Percentiles rank a stretch among this genome's conserved stretches.
phyloP scores from a whole-genome alignment of 768 basidiomycete genomes.

The Leccinum imitatum region DNA sequence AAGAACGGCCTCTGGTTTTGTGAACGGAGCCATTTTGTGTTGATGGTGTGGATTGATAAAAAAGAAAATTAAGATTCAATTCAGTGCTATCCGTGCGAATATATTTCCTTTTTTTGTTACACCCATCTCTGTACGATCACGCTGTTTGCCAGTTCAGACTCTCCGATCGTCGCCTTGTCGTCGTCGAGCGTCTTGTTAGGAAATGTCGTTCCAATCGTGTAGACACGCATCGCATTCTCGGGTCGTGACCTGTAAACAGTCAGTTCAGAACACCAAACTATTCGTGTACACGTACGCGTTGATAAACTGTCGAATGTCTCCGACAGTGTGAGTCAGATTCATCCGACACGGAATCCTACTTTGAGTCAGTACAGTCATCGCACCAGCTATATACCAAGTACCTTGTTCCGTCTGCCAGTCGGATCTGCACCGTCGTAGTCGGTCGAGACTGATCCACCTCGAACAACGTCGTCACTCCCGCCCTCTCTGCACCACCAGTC shows the following conservation, averaged over 20 bases:
- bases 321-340: constrained; percentile 89
- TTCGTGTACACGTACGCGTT: constrained; percentile 56
- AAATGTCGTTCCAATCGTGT: constrained; percentile 87
- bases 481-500: no score
- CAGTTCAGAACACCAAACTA: neutral
- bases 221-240: constrained; percentile 57
- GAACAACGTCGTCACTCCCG: no score
- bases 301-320: constrained; percentile 83
- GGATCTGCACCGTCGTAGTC: constrained; percentile 86
- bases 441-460: constrained; percentile 65
- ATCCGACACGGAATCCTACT: constrained; percentile 76
- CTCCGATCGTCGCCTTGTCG: constrained; percentile 61
- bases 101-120: constrained; percentile 31
- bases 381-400: constrained; percentile 54
- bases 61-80: neutral
- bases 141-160: constrained; percentile 72
- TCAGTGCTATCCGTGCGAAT: constrained; percentile 15
- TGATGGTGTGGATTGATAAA: neutral
- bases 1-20: constrained; percentile 86
- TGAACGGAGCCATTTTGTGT: constrained; percentile 75
- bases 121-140: constrained; percentile 83
- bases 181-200: constrained; percentile 75
- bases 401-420: constrained; percentile 90
- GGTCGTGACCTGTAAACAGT: constrained; percentile 58
- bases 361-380: neutral